Base-by-base conservation (phyloP, 441 rosid species). In the Francoa sonchifolia region DNA sequence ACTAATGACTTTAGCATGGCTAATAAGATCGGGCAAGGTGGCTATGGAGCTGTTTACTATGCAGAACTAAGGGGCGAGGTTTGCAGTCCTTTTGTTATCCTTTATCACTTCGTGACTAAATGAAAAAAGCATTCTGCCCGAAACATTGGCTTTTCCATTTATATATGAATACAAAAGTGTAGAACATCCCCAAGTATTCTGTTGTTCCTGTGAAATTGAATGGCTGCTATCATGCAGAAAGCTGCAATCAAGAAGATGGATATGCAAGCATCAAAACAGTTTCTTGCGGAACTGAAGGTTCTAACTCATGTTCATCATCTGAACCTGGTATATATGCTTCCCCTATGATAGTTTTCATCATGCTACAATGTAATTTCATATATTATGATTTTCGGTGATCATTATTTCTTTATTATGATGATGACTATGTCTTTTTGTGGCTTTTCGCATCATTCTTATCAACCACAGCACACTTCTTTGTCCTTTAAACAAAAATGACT, bases 211-310 rank as follows among this genome's bases (percentile, higher is more conserved):
- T 2, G 21, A 38, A 8, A 29, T 33, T 47, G 30, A 22, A 30
- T 44, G 29, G 8, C 12, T 48, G 36, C 28, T 21, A 36, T 31
- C 22, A 40, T 57, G 67, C 76, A 90, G 99, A 83, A 68, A 86
- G 96, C 95, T 63, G 96, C 99, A 27, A 86, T 86, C 62, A 90
- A 90, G 75, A 90, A 82, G 73, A 90, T 90, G 99, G 95, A 86
- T 49, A 82, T 86, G 99, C 79, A 80, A 70, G 95, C 90, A 47
- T 68, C 95, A 2, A 80, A 67, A 67, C 93, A 90, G 65, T 90
- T 86, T 63, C 79, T 82, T 19, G 96, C 96, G 14, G 99, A 90
- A 54, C 60, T 90, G 47, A 82, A 82, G 65, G 96, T 90, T 63
- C 57, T 90, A 47, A 86, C 99, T 0, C 77, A 69, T 42, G 96